phyloP scores from a whole-genome alignment of 768 basidiomycete species.

The Mycena olivaceomarginata region DNA sequence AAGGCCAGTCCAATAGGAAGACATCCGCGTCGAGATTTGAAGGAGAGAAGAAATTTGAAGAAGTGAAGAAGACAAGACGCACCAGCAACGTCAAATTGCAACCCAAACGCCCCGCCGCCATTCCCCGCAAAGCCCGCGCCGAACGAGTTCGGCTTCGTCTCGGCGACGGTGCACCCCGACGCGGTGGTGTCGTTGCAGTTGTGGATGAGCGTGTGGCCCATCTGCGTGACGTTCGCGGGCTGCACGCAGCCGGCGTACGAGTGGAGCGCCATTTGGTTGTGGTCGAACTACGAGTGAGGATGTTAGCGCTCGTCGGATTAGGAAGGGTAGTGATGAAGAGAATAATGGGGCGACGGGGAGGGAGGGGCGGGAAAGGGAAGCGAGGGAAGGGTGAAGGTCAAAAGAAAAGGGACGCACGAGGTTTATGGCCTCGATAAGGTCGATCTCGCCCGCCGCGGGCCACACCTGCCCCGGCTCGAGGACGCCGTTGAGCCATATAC shows the following conservation, averaged over 20 bases:
- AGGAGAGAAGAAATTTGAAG: not conserved
- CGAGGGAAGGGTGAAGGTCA: not conserved
- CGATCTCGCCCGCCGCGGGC: constrained; percentile 71
- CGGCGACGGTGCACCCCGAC: constrained; percentile 80
- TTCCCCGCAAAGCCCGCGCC: constrained; percentile 78
- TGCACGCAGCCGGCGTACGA: constrained; percentile 36
- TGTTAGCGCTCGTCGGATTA: not conserved
- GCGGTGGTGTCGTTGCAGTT: constrained; percentile 71
- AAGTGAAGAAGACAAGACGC: not conserved
- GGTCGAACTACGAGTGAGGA: constrained; percentile 20
- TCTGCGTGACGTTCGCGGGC: constrained; percentile 25
- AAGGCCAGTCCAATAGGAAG: no score
- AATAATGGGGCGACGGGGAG: not conserved
- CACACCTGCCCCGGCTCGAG: constrained; percentile 61
- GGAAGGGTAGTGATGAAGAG: not conserved
- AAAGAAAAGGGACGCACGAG: constrained; percentile 26
- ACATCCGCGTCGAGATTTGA: no score
- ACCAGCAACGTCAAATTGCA: constrained; percentile 73
- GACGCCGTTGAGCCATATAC: constrained; percentile 64
- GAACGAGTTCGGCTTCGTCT: constrained; percentile 77
- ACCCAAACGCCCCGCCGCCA: constrained; percentile 86
- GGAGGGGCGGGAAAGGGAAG: no score
- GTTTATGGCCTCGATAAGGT: constrained; percentile 50
- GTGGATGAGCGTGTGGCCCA: constrained; percentile 53
- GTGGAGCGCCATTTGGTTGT: constrained; percentile 42